These are phyloP conservation scores for Parietichytrium sp. DNA, from an alignment of 108 stramenopile species.

Conservation along the genomic window DNA sequence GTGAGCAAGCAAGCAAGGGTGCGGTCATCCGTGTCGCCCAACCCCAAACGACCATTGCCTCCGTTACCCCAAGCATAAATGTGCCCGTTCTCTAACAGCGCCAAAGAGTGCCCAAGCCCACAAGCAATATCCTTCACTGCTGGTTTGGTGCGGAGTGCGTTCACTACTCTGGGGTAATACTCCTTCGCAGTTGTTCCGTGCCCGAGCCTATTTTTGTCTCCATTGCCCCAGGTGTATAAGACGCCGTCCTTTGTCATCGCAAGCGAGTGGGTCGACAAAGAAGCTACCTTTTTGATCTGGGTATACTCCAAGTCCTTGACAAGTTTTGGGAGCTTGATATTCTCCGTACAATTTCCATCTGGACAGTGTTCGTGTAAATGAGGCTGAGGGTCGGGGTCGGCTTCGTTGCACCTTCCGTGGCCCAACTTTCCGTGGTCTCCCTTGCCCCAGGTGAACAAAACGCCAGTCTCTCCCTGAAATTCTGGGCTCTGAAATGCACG, in stretches of 20 bases:
- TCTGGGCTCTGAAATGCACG: constrained; percentile 21
- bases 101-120: constrained; percentile 58
- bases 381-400: constrained; percentile 18
- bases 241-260: constrained; percentile 49
- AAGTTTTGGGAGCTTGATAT: not conserved
- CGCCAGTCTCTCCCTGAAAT: not conserved
- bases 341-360: constrained; percentile 21
- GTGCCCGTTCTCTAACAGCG: constrained; percentile 48
- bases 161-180: not conserved
- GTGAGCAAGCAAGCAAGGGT: constrained; percentile 7
- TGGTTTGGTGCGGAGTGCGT: constrained; percentile 6
- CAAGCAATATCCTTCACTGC: constrained; percentile 50
- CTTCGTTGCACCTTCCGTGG: constrained; percentile 27
- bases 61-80: constrained; percentile 60
- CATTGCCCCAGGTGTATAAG: constrained; percentile 58
- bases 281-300: not conserved
- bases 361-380: constrained; percentile 20
- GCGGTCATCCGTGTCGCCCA: constrained; percentile 41
- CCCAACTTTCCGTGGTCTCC: constrained; percentile 24
- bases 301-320: not conserved
- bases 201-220: constrained; percentile 56
- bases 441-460: constrained; percentile 21
- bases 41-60: constrained; percentile 32
- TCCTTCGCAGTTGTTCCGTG: constrained; percentile 40
- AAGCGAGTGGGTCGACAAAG: constrained; percentile 48